Conservation (phyloP, 2,329 filamentous ascomycete genomes). For the Apiospora pterosperma region DNA sequence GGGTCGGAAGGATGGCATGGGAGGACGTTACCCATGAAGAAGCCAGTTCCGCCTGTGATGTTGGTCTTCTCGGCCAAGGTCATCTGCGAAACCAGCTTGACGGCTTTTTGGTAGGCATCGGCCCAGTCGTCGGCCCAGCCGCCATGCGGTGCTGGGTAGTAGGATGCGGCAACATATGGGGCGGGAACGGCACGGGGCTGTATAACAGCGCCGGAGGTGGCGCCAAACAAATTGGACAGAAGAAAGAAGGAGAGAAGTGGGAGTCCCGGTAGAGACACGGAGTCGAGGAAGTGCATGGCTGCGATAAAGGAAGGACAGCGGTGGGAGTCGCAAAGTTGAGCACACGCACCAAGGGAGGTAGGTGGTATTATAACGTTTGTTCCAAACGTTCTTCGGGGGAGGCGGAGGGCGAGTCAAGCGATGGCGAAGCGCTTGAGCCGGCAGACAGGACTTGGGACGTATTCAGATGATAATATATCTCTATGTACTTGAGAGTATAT, state of each 20-base stretch:
- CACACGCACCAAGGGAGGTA: neutral
- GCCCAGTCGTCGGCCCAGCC: constrained; percentile 69
- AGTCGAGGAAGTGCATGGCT: constrained; percentile 19
- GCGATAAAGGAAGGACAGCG: constrained; percentile 7
- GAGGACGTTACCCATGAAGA: constrained; percentile 57
- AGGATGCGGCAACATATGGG: constrained; percentile 50
- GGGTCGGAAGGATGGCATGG: neutral
- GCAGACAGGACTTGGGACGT: neutral
- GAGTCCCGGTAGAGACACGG: constrained; percentile 19
- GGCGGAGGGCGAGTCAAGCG: neutral
- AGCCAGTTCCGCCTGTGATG: constrained; percentile 67
- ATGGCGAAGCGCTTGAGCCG: neutral
- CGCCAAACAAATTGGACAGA: constrained; percentile 10
- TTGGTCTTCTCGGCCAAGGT: constrained; percentile 80
- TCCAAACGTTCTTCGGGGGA: too few species aligned
- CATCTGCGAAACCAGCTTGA: constrained; percentile 67
- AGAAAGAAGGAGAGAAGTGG: constrained; percentile 20
- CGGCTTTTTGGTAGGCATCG: constrained; percentile 67
- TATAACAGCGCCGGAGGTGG: constrained; percentile 16
- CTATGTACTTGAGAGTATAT: too few species aligned
- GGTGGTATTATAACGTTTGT: neutral
- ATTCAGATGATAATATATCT: neutral
- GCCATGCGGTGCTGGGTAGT: constrained; percentile 70
- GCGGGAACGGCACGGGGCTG: constrained; percentile 23
- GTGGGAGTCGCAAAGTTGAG: constrained; percentile 5